These are phyloP conservation scores for Ananas comosus DNA, from an alignment of 176 grass and related monocot species.

Conservation along the genomic window DNA sequence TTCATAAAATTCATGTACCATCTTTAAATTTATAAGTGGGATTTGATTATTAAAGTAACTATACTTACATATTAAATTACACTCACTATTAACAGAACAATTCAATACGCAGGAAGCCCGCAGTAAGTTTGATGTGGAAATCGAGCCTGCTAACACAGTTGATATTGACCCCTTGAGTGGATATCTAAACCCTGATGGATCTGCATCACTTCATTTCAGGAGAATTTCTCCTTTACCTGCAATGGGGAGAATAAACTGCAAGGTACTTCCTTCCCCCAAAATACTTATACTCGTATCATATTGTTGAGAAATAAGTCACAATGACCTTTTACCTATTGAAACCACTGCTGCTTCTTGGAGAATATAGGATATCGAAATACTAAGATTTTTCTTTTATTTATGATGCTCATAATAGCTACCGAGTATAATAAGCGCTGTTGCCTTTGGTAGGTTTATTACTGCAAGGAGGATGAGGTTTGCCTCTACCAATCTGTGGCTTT, in stretches of 20 bases:
- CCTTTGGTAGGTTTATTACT: constrained; percentile 72
- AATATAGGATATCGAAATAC: neutral
- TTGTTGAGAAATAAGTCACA: too few species aligned
- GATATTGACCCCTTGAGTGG: constrained; percentile 63
- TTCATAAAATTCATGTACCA: too few species aligned
- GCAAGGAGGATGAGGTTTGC: constrained; percentile 94
- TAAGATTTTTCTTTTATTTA: neutral
- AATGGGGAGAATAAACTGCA: constrained; percentile 83
- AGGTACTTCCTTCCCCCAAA: constrained; percentile 31
- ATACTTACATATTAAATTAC: neutral
- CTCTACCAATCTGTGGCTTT: constrained; percentile 79
- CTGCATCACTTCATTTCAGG: constrained; percentile 57
- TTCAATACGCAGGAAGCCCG: constrained; percentile 63
- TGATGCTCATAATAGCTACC: neutral
- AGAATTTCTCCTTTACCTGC: constrained; percentile 36
- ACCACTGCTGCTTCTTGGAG: neutral
- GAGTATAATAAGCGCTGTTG: neutral
- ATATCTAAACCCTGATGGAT: constrained; percentile 53
- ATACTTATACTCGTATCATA: too few species aligned
- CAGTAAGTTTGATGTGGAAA: constrained; percentile 89
- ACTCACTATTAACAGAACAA: neutral
- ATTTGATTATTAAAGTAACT: too few species aligned
- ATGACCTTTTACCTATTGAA: too few species aligned
- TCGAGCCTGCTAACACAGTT: constrained; percentile 49
- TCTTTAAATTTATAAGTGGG: too few species aligned